Percentiles rank a stretch among this genome's conserved stretches.
Conservation (phyloP, 1,139 yeast species). For the Candida glucosophila region DNA sequence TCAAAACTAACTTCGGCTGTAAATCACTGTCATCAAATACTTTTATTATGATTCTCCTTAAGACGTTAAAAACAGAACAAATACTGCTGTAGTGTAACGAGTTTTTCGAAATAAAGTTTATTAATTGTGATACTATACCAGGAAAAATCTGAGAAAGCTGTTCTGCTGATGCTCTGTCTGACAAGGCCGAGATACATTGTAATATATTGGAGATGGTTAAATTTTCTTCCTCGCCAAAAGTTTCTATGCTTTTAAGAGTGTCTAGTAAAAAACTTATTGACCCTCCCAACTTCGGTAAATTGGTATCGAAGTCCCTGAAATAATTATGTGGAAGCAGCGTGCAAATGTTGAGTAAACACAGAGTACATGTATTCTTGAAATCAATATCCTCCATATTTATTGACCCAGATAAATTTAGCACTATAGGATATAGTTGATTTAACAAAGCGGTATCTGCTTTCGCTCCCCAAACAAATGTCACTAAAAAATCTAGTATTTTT, state of each 20-base stretch:
- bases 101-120: constrained; percentile 19
- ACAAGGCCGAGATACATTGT: constrained; percentile 9
- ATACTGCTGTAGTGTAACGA: constrained; percentile 19
- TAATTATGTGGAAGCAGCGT: constrained; percentile 17
- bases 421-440: constrained; percentile 30
- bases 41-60: constrained; percentile 13
- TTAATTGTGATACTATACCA: constrained; percentile 27
- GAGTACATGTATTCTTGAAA: constrained; percentile 2
- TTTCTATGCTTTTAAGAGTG: constrained; percentile 6
- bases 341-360: no score
- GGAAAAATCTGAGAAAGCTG: constrained; percentile 33
- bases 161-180: constrained; percentile 15
- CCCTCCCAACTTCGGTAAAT: constrained; percentile 20
- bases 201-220: constrained; percentile 8
- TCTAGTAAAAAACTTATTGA: constrained; percentile 16
- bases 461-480: constrained; percentile 24
- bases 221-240: constrained; percentile 13
- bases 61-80: constrained; percentile 13
- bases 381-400: constrained; percentile 4
- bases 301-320: constrained; percentile 10
- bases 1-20: constrained; percentile 6
- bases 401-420: constrained; percentile 14
- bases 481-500: constrained; percentile 20
- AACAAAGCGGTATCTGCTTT: constrained; percentile 15
- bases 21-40: constrained; percentile 23